Conservation (phyloP, 306 rosid genomes). For the Cercis canadensis region DNA sequence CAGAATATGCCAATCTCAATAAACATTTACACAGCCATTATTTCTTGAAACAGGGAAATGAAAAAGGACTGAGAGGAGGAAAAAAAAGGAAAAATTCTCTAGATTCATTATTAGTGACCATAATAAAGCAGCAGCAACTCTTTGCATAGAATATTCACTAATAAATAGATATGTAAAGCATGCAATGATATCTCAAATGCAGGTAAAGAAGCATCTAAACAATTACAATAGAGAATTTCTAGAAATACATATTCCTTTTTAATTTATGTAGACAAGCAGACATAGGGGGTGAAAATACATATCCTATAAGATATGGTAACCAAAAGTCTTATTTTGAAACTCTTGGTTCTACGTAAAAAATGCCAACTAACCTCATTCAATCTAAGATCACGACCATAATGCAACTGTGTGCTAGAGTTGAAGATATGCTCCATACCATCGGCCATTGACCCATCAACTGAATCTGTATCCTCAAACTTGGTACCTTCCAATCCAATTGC, state of each 20-base stretch:
- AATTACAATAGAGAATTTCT: neutral
- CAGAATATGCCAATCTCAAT: too few relatives aligned
- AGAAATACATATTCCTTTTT: neutral
- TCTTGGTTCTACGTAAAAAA: constrained; percentile 23
- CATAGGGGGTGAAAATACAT: constrained; percentile 25
- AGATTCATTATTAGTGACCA: too few relatives aligned
- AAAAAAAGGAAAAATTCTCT: too few relatives aligned
- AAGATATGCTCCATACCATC: constrained; percentile 99
- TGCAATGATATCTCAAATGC: constrained; percentile 5
- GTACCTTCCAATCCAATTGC: constrained; percentile 79
- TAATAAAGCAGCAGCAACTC: constrained; percentile 10
- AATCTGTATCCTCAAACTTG: constrained; percentile 91
- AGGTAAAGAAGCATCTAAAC: neutral
- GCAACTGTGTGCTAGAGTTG: constrained; percentile 96
- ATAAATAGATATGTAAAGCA: constrained; percentile 24
- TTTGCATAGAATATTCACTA: constrained; percentile 18
- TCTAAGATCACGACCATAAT: constrained; percentile 92
- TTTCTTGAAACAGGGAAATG: too few relatives aligned
- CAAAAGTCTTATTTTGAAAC: constrained; percentile 25
- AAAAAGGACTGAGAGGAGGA: too few relatives aligned
- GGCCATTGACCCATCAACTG: constrained; percentile 83
- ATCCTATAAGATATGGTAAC: constrained; percentile 18
- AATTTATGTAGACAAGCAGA: constrained; percentile 32
- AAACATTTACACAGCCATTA: too few relatives aligned
- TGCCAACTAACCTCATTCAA: constrained; percentile 83